Evolutionary conservation across 768 basidiomycete species (phyloP).

Genomic region (Kockovaella imperatae): DNA sequence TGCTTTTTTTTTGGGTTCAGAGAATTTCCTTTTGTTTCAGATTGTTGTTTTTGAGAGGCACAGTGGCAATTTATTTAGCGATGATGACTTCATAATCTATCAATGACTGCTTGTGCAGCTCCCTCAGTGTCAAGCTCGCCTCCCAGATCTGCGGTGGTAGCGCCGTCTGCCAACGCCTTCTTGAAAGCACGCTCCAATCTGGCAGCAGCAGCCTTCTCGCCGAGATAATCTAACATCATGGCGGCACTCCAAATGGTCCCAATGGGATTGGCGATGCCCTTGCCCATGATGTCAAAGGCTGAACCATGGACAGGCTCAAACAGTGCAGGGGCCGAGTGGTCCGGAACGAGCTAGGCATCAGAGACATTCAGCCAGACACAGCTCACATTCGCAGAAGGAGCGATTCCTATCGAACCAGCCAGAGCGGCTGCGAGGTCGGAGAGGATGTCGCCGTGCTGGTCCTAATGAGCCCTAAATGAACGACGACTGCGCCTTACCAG

Average conservation of each 20-base stretch:
- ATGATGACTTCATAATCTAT: no score
- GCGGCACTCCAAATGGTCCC: constrained; percentile 54
- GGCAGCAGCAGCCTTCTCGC: constrained; percentile 11
- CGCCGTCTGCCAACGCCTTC: constrained; percentile 8
- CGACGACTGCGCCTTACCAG: constrained; percentile 47
- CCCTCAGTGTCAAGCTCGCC: constrained; percentile 16
- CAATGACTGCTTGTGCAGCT: no score
- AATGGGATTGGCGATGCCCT: constrained; percentile 54
- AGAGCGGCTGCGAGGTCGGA: constrained; percentile 54
- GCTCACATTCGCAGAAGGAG: constrained; percentile 49
- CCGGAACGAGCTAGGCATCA: constrained; percentile 45
- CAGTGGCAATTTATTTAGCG: no score
- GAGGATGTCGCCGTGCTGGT: constrained; percentile 51
- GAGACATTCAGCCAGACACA: constrained; percentile 1
- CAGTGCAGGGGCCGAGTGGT: constrained; percentile 49
- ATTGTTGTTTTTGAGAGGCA: no score
- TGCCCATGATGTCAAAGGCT: constrained; percentile 55
- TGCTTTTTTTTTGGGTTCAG: no score
- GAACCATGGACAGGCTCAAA: constrained; percentile 57
- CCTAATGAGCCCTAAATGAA: not conserved
- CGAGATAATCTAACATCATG: constrained; percentile 51
- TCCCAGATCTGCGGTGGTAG: constrained; percentile 20
- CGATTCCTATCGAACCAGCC: constrained; percentile 55
- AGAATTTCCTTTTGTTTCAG: no score
- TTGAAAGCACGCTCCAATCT: constrained; percentile 10